Evolutionary conservation across 1,139 yeast species (phyloP), one percentile per base, ranked within the genome.

Genomic region (Yamadazyma aaseri): DNA sequence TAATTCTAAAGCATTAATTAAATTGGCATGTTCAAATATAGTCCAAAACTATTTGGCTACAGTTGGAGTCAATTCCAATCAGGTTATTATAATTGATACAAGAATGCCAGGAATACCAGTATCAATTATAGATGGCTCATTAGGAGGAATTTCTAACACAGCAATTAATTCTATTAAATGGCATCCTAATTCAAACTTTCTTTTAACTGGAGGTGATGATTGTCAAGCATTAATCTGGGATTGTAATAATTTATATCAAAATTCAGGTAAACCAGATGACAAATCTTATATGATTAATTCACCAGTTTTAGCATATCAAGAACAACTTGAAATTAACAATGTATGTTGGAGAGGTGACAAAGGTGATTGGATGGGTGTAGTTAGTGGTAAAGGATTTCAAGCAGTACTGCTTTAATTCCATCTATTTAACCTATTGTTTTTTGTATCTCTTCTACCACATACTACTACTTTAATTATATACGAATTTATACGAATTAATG

Each of bases 221-320:
- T 86, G 96, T 56, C 96, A 89, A 57, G 86, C 86, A 0, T 63
- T 90, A 24, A 66, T 86, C 11, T 89, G 97, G 94, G 96, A 92
- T 56, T 66, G 87, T 39, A 65, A 60, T 38, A 53, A 51, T 26
- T 31, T 62, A 21, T 51, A 53, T 20, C 51, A 42, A 32, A 28
- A 24, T 32, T 7, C 26, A 22, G 38, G 34, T 3, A 37, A 33
- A 17, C 33, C 33, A 29, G 17, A 24, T 17, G 45, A 42, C 1
- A 36, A 33, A 17, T 31, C 34, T 12, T 17, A 33, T 10, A 32
- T 33, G 17, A 22, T 42, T 8, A 27, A 64, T 25, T 53, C 65
- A 9, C 85, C 86, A 2, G 64, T 68, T 9, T 59, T 67, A 34
- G 79, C 79, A 7, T 81, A 75, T 49, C 67, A 76, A 20, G 87